Evolutionary conservation across 345 rosid species (phyloP).

Genomic region (Mangifera indica): DNA sequence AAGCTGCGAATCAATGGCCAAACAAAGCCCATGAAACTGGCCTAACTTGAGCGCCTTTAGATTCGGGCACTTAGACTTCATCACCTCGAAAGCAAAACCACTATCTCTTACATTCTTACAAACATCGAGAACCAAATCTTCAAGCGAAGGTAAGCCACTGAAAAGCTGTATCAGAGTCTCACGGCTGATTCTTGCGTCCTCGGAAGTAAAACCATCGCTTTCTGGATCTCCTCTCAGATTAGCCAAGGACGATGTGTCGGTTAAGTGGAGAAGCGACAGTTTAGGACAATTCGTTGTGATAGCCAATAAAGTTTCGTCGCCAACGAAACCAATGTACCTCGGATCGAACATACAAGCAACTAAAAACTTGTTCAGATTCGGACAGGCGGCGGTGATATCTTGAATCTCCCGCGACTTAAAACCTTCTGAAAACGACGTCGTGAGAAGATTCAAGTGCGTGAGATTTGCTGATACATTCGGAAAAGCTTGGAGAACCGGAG

Average conservation of each 20-base stretch:
- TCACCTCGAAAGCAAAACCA: conserved; percentile 50
- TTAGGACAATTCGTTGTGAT: conserved; percentile 61
- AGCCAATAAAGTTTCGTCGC: conserved; percentile 67
- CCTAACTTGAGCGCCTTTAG: conserved; percentile 58
- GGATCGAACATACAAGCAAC: conserved; percentile 82
- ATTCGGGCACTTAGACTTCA: conserved; percentile 53
- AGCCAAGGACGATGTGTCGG: conserved; percentile 51
- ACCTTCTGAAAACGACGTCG: conserved; percentile 69
- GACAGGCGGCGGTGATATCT: conserved; percentile 56
- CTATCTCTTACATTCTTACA: conserved; percentile 68
- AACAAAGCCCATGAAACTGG: conserved; percentile 68
- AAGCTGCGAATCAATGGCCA: conserved; percentile 54
- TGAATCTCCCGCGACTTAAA: conserved; percentile 66
- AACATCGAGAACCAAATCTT: conserved; percentile 65
- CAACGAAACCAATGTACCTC: conserved; percentile 65
- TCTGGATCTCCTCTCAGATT: conserved; percentile 43
- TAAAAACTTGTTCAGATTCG: conserved; percentile 50
- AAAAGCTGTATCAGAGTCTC: conserved; percentile 49
- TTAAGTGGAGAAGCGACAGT: conserved; percentile 60
- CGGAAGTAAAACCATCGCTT: conserved; percentile 41
- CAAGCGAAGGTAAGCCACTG: conserved; percentile 46
- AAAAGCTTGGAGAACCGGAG: conserved; percentile 60
- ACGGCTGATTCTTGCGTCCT: conserved; percentile 55
- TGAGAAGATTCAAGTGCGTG: conserved; percentile 56
- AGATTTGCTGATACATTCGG: conserved; percentile 47